Base-by-base conservation (phyloP, 768 basidiomycete species). In the Lyophyllum decastes region DNA sequence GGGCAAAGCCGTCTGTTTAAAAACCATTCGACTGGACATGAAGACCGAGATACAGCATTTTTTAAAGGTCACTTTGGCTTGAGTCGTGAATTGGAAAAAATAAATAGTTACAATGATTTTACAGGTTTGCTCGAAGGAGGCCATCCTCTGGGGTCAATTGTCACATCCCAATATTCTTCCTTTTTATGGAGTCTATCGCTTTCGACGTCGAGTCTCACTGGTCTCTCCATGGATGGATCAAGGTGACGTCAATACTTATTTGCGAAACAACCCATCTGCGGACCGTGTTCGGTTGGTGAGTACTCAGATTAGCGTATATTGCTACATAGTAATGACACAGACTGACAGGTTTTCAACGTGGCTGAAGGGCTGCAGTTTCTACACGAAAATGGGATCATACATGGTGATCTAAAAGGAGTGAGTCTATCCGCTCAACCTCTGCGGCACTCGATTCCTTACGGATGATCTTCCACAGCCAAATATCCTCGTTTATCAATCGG, bases 151-250 rank as follows among this genome's bases (percentile, higher is more conserved):
- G 70, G 59, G 64, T 41, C 70, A 73, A 51, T 55, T 73, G 7
- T 64, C 63, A 0, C 70, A 71, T 59, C 66, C 61, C 17, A 69
- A 70, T 49, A 50, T 70, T 12, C 59, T 71, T 26, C 70, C 72
- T 2, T 66, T 73, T 43, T 68, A 68, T 48, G 72, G 72, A 1
- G 41, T 68, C 16, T 66, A 66, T 57, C 60, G 63, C 40, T 44
- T 66, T 30, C 5, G 30, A 4, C 5, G 30, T 4, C 4, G 26
- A 5, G 6, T 25, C 25, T 49, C 19, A 8, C 3, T 49, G 9
- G 47, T 49, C 3, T 25, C 47, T 9, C 47, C 47, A 22, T 49
- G 47, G 47, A 49, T 49, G 47, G 26, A 27, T 4, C 2, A 26
- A 2, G 27, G 47, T 8, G 26, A 49, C n/a, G 27, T 49, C 11